Conservation (phyloP, 2,329 filamentous ascomycete species). For the Epichloe gansuensis region DNA sequence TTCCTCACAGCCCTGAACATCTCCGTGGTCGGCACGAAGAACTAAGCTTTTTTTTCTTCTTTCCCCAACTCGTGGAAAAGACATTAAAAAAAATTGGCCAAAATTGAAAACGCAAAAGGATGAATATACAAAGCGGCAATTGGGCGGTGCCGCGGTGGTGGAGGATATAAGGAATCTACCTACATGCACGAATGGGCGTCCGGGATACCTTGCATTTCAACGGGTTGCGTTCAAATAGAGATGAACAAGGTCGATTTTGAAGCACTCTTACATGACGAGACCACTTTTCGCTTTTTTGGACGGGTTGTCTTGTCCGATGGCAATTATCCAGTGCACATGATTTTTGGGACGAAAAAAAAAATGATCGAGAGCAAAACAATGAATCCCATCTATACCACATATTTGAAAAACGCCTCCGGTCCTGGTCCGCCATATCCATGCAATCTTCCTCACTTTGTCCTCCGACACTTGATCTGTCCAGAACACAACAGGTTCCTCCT, state of each 20-base stretch:
- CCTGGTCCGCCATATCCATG: slow-evolving; percentile 10
- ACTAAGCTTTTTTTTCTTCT: slow-evolving; percentile 13
- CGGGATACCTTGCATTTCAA: slow-evolving; percentile 41
- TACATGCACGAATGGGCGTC: slow-evolving; percentile 37
- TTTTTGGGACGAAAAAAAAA: too few relatives aligned
- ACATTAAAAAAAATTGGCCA: background rate
- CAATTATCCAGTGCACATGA: too few relatives aligned
- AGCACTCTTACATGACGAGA: slow-evolving; percentile 10
- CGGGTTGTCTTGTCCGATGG: too few relatives aligned
- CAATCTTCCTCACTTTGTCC: slow-evolving; percentile 17
- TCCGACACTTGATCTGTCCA: slow-evolving; percentile 24
- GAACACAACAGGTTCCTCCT: slow-evolving; percentile 27
- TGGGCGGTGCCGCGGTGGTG: slow-evolving; percentile 7
- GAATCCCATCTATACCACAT: slow-evolving; percentile 7
- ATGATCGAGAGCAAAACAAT: too few relatives aligned
- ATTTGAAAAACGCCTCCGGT: slow-evolving; percentile 13
- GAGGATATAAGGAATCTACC: slow-evolving; percentile 20
- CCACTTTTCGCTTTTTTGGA: too few relatives aligned
- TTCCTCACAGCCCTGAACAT: slow-evolving; percentile 32
- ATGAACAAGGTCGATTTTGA: slow-evolving; percentile 25
- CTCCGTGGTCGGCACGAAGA: slow-evolving; percentile 44
- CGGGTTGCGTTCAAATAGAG: slow-evolving; percentile 21
- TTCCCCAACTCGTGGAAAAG: background rate
- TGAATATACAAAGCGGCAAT: slow-evolving; percentile 5
- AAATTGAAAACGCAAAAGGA: slow-evolving; percentile 13